These are phyloP conservation scores for Mortierella sp. DNA, from an alignment of 371 early-diverging fungal species.

Conservation along the genomic window DNA sequence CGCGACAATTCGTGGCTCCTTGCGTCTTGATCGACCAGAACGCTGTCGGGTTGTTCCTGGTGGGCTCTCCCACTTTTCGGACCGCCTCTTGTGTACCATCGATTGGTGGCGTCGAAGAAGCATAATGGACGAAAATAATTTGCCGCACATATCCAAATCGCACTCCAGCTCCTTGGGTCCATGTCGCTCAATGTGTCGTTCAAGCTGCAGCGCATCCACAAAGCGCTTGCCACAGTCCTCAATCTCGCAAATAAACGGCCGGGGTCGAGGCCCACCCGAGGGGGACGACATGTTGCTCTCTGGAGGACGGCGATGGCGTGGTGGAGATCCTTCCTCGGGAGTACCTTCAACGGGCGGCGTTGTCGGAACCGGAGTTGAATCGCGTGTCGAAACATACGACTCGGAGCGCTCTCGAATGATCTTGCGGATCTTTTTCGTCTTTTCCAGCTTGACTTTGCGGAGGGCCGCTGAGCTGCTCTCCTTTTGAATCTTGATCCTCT, in stretches of 20 bases:
- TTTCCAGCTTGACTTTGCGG: slow-evolving; percentile 20
- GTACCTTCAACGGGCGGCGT: slow-evolving; percentile 21
- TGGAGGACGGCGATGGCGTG: slow-evolving; percentile 19
- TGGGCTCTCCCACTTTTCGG: slow-evolving; percentile 56
- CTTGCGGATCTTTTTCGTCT: slow-evolving; percentile 25
- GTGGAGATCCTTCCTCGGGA: slow-evolving; percentile 27
- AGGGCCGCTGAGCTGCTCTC: slow-evolving; percentile 1
- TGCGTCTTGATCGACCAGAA: slow-evolving; percentile 43
- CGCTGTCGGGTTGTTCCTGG: slow-evolving; percentile 44
- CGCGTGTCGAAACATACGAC: slow-evolving; percentile 36
- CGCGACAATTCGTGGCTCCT: slow-evolving; percentile 50
- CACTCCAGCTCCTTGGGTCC: slow-evolving; percentile 56
- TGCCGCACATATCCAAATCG: slow-evolving; percentile 53
- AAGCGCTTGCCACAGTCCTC: slow-evolving; percentile 57
- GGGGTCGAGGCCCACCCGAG: slow-evolving; percentile 31
- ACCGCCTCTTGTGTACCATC: slow-evolving; percentile 57
- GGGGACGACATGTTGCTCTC: slow-evolving; percentile 35
- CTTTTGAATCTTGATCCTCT: slow-evolving; percentile 23
- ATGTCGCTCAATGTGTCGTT: slow-evolving; percentile 51
- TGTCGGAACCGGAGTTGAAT: slow-evolving; percentile 34
- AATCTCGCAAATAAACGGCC: slow-evolving; percentile 49
- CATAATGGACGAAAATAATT: slow-evolving; percentile 52
- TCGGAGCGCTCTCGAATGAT: slow-evolving; percentile 34
- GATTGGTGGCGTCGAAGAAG: slow-evolving; percentile 54
- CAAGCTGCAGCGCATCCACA: slow-evolving; percentile 54